Conservation (phyloP, 257 asterid species). For the Solanum tarijense region DNA sequence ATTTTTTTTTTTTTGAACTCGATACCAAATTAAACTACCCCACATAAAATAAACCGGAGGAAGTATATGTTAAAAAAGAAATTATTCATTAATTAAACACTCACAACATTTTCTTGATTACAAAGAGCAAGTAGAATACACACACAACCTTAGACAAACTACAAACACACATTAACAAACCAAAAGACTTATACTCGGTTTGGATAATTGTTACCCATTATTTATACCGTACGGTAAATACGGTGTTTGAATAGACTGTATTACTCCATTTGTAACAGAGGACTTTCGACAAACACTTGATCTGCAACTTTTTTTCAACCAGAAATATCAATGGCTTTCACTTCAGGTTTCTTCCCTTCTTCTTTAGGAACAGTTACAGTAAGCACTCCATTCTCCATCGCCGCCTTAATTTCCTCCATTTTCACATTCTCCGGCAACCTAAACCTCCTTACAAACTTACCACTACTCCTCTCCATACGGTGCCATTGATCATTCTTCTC, state of each 20-base stretch:
- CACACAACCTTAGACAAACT: not conserved
- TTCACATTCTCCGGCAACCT: not conserved
- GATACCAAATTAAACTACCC: too few species aligned
- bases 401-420: not conserved
- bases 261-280: too few species aligned
- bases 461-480: not conserved
- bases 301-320: not conserved
- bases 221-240: too few species aligned
- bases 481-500: not conserved
- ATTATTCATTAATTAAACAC: not conserved
- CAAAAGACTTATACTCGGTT: not conserved
- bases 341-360: not conserved
- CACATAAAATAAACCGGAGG: too few species aligned
- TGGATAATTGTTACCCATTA: too few species aligned
- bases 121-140: not conserved
- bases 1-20: too few species aligned
- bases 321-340: not conserved
- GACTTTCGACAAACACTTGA: not conserved
- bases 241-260: fast-evolving
- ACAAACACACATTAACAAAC: not conserved
- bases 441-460: not conserved
- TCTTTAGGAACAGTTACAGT: not conserved
- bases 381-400: not conserved
- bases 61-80: not conserved
- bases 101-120: not conserved